Conservation (phyloP, 1,284 basidiomycete species). For the Trametes pubescens region DNA sequence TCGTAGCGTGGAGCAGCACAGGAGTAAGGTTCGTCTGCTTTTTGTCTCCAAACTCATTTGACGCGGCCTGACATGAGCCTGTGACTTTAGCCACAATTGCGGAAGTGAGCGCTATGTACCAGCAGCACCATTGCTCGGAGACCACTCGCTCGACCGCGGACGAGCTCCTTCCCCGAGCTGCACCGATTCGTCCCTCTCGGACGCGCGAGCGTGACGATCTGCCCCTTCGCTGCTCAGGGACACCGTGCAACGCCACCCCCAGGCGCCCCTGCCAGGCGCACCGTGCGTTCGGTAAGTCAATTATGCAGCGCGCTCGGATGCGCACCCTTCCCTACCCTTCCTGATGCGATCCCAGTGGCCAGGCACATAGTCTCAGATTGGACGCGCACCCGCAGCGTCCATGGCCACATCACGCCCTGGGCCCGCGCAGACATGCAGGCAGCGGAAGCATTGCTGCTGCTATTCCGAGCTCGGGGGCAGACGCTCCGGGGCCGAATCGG, state of each 20-base stretch:
- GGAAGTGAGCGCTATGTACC: background rate
- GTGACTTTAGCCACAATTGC: slow-evolving; percentile 7
- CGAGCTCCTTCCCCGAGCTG: background rate
- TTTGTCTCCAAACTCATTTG: background rate
- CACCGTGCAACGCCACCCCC: slow-evolving; percentile 1
- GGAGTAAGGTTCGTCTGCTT: background rate
- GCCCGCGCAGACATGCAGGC: background rate
- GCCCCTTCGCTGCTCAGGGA: slow-evolving; percentile 1
- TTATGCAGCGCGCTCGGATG: background rate
- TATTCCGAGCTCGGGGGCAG: background rate
- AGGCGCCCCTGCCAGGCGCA: background rate
- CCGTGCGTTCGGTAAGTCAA: background rate
- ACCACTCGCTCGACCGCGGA: background rate
- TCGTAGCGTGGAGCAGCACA: background rate
- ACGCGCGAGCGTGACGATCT: background rate
- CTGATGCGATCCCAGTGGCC: background rate
- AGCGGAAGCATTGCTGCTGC: background rate
- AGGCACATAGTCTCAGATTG: background rate
- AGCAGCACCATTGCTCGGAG: background rate
- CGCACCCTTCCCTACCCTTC: background rate
- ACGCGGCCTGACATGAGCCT: background rate
- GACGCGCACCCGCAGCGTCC: background rate
- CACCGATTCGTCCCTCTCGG: background rate
- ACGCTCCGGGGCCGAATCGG: background rate
- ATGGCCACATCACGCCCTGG: background rate